Percentiles rank a stretch among this genome's conserved stretches.
Conservation (phyloP, 495 filamentous ascomycete species). For the Tirmania nivea region DNA sequence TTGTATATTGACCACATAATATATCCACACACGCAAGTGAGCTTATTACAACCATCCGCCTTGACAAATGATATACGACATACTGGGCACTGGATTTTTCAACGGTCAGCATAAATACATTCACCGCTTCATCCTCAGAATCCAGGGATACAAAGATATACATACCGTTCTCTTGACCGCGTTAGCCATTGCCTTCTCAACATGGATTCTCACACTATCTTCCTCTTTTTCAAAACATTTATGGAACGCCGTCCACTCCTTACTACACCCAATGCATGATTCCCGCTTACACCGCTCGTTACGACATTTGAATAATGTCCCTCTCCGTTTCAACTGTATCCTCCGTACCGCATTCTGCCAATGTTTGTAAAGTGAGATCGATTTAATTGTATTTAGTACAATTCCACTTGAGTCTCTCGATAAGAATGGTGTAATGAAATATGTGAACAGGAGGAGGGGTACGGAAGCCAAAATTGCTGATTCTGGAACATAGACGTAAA, state of each 20-base stretch:
- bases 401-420: neutral
- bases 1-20: slow-evolving; percentile 77
- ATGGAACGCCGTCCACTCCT: slow-evolving; percentile 45
- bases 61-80: slow-evolving; percentile 87
- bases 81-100: slow-evolving; percentile 37
- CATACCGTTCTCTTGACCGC: slow-evolving; percentile 66
- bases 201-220: slow-evolving; percentile 57
- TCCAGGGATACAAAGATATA: neutral
- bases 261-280: slow-evolving; percentile 58
- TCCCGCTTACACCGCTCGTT: slow-evolving; percentile 38
- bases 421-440: slow-evolving; percentile 1
- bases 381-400: neutral
- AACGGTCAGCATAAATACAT: neutral
- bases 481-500: slow-evolving; percentile 13
- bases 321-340: slow-evolving; percentile 9
- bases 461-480: neutral
- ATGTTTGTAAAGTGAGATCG: neutral
- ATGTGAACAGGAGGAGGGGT: neutral
- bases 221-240: slow-evolving; percentile 39
- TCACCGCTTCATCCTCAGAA: no score
- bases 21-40: slow-evolving; percentile 94
- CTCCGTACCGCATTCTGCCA: slow-evolving; percentile 2
- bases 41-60: slow-evolving; percentile 78
- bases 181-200: slow-evolving; percentile 76
- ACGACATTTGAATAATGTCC: slow-evolving; percentile 42